Base-by-base conservation (phyloP, 768 basidiomycete genomes). In the Neoboletus subvelutipes region DNA sequence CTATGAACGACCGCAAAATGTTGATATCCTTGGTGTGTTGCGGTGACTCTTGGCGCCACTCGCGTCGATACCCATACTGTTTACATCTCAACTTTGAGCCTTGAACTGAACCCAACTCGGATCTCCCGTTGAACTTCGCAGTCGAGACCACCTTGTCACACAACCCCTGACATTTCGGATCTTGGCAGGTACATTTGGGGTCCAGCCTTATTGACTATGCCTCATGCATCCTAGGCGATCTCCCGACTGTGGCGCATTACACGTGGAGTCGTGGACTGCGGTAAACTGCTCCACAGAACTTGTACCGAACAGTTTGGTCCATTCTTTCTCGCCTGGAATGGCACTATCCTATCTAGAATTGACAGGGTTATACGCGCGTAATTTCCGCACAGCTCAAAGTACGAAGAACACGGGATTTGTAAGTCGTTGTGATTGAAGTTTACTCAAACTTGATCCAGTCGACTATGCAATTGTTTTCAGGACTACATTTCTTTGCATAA, bases 301-400 rank as follows among this genome's bases (percentile, higher is more conserved):
- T 24, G 41, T 47, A 24, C 41, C 50, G 45, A 45, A 45, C 31
- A 47, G 24, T 45, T 18, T n/a, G n/a, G 50, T 41, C 43, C 41
- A 20, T 39, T 43, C 29, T 49, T 46, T 68, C 42, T 56, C 54
- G 26, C 53, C 22, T 56, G 47, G 45, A 47, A 52, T 52, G 49
- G 51, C 50, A 36, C 46, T 36, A 36, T 36, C 34, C 34, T 33
- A 26, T 61, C 59, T 45, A 34, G 60, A 48, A 42, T n/a, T 47
- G 36, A 43, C 51, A 56, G 15, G 65, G 63, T 54, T 55, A 54
- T 63, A 54, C 48, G 17, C 39, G 28, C 39, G 55, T 64, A 67
- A 70, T 68, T 55, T 69, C 67, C 65, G 67, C 20, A 24, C 41
- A 10, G 54, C 28, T 45, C 45, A 34, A 29, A 48, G 29, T 43